Percentiles rank a stretch among this genome's conserved stretches.
These are phyloP conservation scores for Pyricularia sp. DNA, from an alignment of 2,329 filamentous ascomycete genomes.

Conservation along the genomic window DNA sequence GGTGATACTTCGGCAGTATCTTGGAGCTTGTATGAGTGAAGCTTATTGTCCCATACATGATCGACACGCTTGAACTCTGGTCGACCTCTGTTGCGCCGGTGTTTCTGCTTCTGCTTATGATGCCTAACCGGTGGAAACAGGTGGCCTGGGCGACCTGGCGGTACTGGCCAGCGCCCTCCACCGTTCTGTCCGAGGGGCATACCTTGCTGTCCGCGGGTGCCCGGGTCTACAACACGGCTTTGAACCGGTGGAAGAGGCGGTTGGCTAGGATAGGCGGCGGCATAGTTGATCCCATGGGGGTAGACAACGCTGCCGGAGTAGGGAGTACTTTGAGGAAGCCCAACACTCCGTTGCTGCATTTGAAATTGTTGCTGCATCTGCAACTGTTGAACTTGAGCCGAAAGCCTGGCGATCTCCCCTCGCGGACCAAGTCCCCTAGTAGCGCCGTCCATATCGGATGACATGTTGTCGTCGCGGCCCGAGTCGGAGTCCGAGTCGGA, in stretches of 20 bases:
- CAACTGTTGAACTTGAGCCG: slow-evolving; percentile 7
- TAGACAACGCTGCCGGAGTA: neutral
- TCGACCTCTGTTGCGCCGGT: slow-evolving; percentile 9
- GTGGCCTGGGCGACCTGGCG: neutral
- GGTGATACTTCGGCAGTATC: slow-evolving; percentile 32
- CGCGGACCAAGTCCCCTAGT: slow-evolving; percentile 5
- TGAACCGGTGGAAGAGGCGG: neutral
- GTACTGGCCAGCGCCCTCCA: neutral
- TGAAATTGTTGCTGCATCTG: slow-evolving; percentile 10
- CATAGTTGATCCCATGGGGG: neutral
- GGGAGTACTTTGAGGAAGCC: neutral
- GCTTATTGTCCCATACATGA: slow-evolving; percentile 36
- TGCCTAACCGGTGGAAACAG: neutral
- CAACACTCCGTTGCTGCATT: slow-evolving; percentile 4
- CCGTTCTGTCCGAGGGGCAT: neutral
- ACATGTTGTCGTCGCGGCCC: slow-evolving; percentile 3
- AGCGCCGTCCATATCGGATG: slow-evolving; percentile 11
- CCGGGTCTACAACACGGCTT: slow-evolving; percentile 4
- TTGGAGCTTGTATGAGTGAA: slow-evolving; percentile 40
- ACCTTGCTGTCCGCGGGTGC: neutral
- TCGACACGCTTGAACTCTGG: slow-evolving; percentile 39
- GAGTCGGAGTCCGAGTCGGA: slow-evolving; percentile 15
- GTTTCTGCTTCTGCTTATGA: neutral
- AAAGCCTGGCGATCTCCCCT: neutral
- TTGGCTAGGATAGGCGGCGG: neutral